These are phyloP conservation scores for Danielia reshetovae DNA, from an alignment of 805 yeast genomes.

Conservation along the genomic window DNA sequence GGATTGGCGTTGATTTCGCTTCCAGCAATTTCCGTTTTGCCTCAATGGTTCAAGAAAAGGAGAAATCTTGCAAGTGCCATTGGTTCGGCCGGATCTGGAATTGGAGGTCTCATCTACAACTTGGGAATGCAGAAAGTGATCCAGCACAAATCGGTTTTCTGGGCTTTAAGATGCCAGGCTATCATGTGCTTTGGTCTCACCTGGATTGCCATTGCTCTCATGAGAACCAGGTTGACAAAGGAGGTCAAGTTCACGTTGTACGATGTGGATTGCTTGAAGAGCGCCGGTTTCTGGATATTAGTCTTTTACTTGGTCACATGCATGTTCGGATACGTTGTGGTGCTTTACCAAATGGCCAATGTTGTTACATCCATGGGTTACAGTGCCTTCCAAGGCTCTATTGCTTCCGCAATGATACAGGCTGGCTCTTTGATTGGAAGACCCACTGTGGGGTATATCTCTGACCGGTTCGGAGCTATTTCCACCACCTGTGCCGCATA, in stretches of 20 bases:
- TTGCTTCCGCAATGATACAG: slow-evolving; percentile 57
- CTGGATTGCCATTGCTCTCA: slow-evolving; percentile 12
- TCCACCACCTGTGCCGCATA: slow-evolving; percentile 35
- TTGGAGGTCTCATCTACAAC: slow-evolving; percentile 51
- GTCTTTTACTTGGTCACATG: slow-evolving; percentile 43
- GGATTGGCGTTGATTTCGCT: slow-evolving; percentile 54
- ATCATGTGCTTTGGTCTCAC: slow-evolving; percentile 14
- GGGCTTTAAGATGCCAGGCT: slow-evolving; percentile 49
- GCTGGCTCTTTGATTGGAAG: slow-evolving; percentile 55
- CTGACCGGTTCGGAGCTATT: slow-evolving; percentile 51
- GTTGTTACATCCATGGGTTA: slow-evolving; percentile 61
- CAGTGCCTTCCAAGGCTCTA: slow-evolving; percentile 48
- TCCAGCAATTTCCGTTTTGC: slow-evolving; percentile 57
- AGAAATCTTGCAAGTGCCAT: slow-evolving; percentile 55
- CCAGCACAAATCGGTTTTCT: slow-evolving; percentile 31
- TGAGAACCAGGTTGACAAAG: slow-evolving; percentile 10
- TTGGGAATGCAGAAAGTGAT: slow-evolving; percentile 39
- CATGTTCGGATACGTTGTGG: slow-evolving; percentile 57
- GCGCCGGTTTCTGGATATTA: slow-evolving; percentile 41
- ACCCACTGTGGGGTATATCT: slow-evolving; percentile 49
- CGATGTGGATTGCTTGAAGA: slow-evolving; percentile 37
- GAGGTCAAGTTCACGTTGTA: slow-evolving; percentile 26
- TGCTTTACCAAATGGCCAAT: slow-evolving; percentile 56
- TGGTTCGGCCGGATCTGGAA: slow-evolving; percentile 44
- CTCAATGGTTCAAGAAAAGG: slow-evolving; percentile 66